These are phyloP conservation scores for Aspergillus ostianus DNA, from an alignment of 495 filamentous ascomycete genomes.

Conservation along the genomic window DNA sequence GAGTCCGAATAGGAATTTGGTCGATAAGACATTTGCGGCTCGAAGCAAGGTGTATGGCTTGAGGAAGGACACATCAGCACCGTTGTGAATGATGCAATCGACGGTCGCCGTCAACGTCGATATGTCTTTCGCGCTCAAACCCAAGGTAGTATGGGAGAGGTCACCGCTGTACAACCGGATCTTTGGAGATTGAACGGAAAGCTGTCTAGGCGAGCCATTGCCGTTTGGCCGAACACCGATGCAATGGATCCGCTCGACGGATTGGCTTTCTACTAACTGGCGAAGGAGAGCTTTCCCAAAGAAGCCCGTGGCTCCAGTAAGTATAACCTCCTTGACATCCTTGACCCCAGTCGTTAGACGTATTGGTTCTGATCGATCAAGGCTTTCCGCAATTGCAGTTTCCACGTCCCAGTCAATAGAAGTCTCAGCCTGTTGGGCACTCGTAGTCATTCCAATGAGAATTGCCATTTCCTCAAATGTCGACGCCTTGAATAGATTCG, in stretches of 20 bases:
- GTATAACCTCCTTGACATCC: slow-evolving; percentile 14
- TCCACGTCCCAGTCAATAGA: slow-evolving; percentile 27
- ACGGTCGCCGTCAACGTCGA: slow-evolving; percentile 27
- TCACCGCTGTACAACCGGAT: slow-evolving; percentile 40
- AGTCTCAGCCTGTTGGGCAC: too few species aligned
- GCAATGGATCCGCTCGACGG: slow-evolving; percentile 29
- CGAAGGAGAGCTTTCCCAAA: slow-evolving; percentile 32
- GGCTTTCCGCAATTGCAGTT: not conserved
- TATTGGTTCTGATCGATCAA: not conserved
- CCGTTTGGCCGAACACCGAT: slow-evolving; percentile 25
- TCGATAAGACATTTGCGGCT: slow-evolving; percentile 42
- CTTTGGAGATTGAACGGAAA: slow-evolving; percentile 21
- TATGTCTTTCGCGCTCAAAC: slow-evolving; percentile 30
- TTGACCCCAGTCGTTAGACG: not conserved
- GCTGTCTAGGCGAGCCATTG: slow-evolving; percentile 2
- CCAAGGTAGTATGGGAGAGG: slow-evolving; percentile 29
- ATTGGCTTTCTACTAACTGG: slow-evolving; percentile 20
- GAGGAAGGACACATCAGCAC: slow-evolving; percentile 49
- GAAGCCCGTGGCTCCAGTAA: slow-evolving; percentile 39
- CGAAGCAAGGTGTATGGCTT: slow-evolving; percentile 46
- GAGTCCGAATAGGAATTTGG: slow-evolving; percentile 39
- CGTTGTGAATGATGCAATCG: slow-evolving; percentile 52
- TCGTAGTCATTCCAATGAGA: not conserved
- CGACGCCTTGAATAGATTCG: slow-evolving; percentile 33
- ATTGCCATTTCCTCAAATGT: slow-evolving; percentile 35